Base-by-base conservation (phyloP, 257 asterid species). In the Paulownia fortunei region DNA sequence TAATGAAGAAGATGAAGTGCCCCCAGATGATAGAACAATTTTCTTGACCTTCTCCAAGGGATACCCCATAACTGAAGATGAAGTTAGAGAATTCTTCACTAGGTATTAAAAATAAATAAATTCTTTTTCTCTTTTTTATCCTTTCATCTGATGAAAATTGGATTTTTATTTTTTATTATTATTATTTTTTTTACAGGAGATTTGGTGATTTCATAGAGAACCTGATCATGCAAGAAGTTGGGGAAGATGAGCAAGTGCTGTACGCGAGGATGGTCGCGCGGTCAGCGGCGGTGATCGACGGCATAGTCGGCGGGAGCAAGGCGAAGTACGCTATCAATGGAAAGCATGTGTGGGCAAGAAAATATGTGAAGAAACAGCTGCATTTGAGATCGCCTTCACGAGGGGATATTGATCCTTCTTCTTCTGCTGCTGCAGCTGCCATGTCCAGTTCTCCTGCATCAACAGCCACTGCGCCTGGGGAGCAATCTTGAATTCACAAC, bases 311-410 rank as follows among this genome's bases (percentile, higher is more conserved):
- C 16, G 90, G 89, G 5, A 86, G 84, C 71, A 90, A 76, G 72
- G 90, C 94, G 0, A 92, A 90, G 79, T 94, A 86, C 66, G 69
- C 84, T 32, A 94, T 94, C 18, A 88, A 88, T n/a, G 96, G 97
- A 5, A 94, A 94, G 79, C 97, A 94, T 68, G 97, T 92, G 0
- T 91, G 97, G 90, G 97, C 96, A 0, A 74, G 97, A 56, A 92
- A 88, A 34, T 91, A 86, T 37, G 86, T 88, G 24, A 92, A 83
- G 84, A 87, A 65, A 76, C 44, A 74, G 5, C 0, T 0, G 11
- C 34, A 16, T 2, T 30, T 52, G 2, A 69, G 79, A 15, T 51
- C 79, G 18, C 79, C 84, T 26, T 60, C 82, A 10, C 51, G 68
- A n/a, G 81, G 41, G n/a, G 76, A 73, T 30, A 42, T 44, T 36